These are phyloP conservation scores for Candida sp. DNA, from an alignment of 1,139 yeast genomes.

Conservation along the genomic window DNA sequence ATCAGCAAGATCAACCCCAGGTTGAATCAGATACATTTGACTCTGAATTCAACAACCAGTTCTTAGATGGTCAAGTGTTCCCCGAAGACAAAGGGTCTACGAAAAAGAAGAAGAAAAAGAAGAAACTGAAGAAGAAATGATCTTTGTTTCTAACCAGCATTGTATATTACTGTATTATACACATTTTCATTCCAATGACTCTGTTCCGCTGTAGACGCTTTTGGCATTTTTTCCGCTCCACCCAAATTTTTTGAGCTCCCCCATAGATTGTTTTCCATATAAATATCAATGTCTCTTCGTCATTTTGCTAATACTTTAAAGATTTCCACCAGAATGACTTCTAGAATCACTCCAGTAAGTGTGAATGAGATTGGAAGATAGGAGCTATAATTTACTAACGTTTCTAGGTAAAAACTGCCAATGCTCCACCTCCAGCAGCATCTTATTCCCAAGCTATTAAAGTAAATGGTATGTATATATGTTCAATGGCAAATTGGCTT, in stretches of 20 bases:
- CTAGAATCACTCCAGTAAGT: conserved; percentile 48
- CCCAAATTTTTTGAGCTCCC: neutral
- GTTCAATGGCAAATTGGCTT: neutral
- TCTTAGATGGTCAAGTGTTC: conserved; percentile 23
- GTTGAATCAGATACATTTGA: conserved; percentile 9
- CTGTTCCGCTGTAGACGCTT: neutral
- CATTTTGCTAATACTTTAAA: neutral
- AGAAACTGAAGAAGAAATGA: conserved; percentile 21
- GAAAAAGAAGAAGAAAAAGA: conserved; percentile 21
- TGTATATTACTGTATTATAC: neutral
- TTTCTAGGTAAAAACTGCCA: conserved; percentile 55
- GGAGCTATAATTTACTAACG: neutral
- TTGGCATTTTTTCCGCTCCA: neutral
- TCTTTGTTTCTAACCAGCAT: neutral
- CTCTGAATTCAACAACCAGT: conserved; percentile 21
- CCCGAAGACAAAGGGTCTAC: conserved; percentile 8
- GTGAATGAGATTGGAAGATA: neutral
- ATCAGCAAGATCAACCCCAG: conserved; percentile 1
- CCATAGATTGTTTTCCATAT: neutral
- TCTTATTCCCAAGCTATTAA: conserved; percentile 93
- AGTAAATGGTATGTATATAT: conserved; percentile 59
- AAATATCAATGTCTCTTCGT: neutral
- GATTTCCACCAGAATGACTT: conserved; percentile 28
- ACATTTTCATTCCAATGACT: neutral
- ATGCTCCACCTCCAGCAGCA: conserved; percentile 96